Base-by-base conservation (phyloP, 164 flowering plant genomes). In the Cinnamomum micranthum region DNA sequence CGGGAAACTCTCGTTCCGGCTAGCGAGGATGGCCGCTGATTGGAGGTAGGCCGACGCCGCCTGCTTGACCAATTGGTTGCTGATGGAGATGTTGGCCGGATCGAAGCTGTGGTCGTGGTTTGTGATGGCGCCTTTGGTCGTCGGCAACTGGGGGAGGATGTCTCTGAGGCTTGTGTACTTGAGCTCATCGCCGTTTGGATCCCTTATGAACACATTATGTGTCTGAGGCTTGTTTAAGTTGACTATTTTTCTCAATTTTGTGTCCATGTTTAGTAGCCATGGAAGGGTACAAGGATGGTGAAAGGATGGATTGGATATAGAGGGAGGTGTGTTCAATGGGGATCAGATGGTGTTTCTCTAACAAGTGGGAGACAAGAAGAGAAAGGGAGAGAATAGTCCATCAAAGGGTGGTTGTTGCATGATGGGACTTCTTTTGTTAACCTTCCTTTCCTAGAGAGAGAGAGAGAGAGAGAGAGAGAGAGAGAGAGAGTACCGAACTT, bases 31-130 rank as follows among this genome's bases (percentile, higher is more conserved):
- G 2, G 84, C 76, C 0, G 94, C 74, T 0, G 91, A 89, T n/a
- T 86, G 92, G 13, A 90, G 80, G 31, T 89, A 90, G 0, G 84
- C 89, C 0, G 91, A 88, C 4, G 94, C 94, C 1, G 94, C 91
- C 7, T 79, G 83, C 82, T 89, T 87, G 1, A 90, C 92, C 76
- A 90, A 52, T 50, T 84, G 83, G 75, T 89, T 88, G 41, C 84
- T 69, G 19, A 90, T 87, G 15, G 78, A 31, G 10, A 88, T 85
- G 71, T 75, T 82, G 0, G 84, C 73, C 0, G 83, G 78, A 64
- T 79, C 79, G 33, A 83, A 77, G 3, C 64, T 74, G 33, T 66
- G 50, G 7, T 31, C 28, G 5, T 65, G 78, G 7, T 76, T 65
- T 31, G 64, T 24, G 14, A 2, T n/a, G 14, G 50, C 0, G 24